Conservation (phyloP, 495 filamentous ascomycete species). For the Penicillium waksmanii region DNA sequence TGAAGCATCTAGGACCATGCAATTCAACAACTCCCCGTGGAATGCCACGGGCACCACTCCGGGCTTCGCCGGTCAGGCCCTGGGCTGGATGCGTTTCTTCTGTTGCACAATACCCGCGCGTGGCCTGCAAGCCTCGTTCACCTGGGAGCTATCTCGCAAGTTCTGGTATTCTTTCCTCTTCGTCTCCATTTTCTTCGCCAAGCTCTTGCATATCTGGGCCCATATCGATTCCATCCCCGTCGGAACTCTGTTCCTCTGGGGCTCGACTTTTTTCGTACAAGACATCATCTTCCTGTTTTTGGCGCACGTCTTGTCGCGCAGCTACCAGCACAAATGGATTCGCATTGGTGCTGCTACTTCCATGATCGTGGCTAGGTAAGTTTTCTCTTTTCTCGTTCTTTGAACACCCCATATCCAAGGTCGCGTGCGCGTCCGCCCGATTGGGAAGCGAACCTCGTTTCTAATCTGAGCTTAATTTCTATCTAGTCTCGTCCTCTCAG, state of each 20-base stretch:
- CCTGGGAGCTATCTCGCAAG: constrained; percentile 20
- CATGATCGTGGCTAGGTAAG: constrained; percentile 21
- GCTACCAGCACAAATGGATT: constrained; percentile 11
- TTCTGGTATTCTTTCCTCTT: constrained; percentile 29
- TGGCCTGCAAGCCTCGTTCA: constrained; percentile 5
- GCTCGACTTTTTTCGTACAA: constrained; percentile 34
- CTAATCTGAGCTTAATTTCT: too few relatives aligned
- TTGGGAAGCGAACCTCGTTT: neutral
- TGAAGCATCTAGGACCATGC: constrained; percentile 9
- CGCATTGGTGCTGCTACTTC: constrained; percentile 15
- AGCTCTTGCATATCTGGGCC: constrained; percentile 33
- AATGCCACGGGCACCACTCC: neutral
- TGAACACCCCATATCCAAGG: neutral
- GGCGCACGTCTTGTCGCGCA: constrained; percentile 18
- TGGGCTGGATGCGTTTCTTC: constrained; percentile 10
- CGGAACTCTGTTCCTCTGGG: constrained; percentile 26
- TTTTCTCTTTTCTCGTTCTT: neutral
- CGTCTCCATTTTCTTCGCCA: constrained; percentile 28
- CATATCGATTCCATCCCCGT: constrained; percentile 28
- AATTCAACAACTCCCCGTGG: constrained; percentile 7
- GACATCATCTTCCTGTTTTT: constrained; percentile 27
- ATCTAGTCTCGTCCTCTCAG: constrained; percentile 36
- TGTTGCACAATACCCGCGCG: constrained; percentile 24
- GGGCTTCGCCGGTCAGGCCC: constrained; percentile 12
- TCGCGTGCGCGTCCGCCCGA: constrained; percentile 2